Evolutionary conservation across 352 stramenopile species (phyloP), one percentile per base, ranked within the genome.

Genomic region (Pythium oligandrum): DNA sequence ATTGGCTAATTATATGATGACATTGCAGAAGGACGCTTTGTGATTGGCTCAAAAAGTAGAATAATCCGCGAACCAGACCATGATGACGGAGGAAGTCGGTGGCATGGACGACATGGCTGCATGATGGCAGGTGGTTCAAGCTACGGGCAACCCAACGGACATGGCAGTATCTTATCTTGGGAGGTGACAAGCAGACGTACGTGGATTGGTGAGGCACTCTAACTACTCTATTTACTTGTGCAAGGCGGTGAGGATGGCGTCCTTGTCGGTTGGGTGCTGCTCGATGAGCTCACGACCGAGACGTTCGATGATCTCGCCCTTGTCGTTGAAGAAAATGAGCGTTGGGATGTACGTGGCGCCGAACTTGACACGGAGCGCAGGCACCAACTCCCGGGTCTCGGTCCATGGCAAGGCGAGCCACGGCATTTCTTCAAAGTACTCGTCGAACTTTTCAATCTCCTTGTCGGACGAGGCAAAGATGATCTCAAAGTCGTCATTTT

Each of bases 381-480:
- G 67, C 65, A 96, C 86, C 33, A 90, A 66, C 59, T 82, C 71
- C 61, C 87, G 75, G 17, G 17, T 26, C 43, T 92, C 68, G 42
- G 86, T 80, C 62, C 91, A 98, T 40, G 90, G 90, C 36, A 98
- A 66, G 10, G 95, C 88, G 48, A 93, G 67, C 86, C 93, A 98
- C 48, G 93, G 89, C 95, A 98, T 98, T 51, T 88, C 79, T 9
- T 66, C 64, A 63, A 92, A 98, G 70, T 98, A 98, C 55, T 94
- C 69, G n/a, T 86, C 77, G 53, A 96, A 98, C 61, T 90, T 87
- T 47, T 75, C 69, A 53, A 91, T 71, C 57, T 95, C 81, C 59
- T 86, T 87, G 87, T 98, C 95, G 5, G 88, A 95, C 36, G 90
- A 98, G 52, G 97, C 90, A 68, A 98, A 98, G 30, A 98, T 75